phyloP scores from a whole-genome alignment of 2,329 filamentous ascomycete species.

The Hypoxylon sp. region DNA sequence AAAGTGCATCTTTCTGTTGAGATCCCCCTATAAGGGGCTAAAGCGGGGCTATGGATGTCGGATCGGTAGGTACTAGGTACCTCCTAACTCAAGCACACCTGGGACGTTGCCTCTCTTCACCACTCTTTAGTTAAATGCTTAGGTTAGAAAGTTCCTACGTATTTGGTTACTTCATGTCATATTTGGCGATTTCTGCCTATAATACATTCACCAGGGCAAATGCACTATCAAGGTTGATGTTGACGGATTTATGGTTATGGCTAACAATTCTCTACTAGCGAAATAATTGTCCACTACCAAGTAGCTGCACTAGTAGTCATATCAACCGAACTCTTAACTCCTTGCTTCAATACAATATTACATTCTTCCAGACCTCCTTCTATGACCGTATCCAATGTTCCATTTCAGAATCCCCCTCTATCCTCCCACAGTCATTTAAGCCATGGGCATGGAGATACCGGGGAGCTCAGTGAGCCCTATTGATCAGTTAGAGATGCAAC shows the following conservation, averaged over 20 bases:
- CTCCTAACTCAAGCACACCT: too few relatives aligned
- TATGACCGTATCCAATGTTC: not conserved
- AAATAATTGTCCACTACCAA: not conserved
- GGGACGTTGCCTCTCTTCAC: too few relatives aligned
- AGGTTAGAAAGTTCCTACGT: too few relatives aligned
- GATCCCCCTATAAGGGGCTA: too few relatives aligned
- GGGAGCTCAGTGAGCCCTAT: slow-evolving; percentile 53
- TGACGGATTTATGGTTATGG: not conserved
- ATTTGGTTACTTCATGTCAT: too few relatives aligned
- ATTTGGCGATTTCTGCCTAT: not conserved
- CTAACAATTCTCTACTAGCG: not conserved
- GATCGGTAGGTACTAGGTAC: too few relatives aligned
- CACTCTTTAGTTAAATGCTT: too few relatives aligned
- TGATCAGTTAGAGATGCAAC: slow-evolving; percentile 11
- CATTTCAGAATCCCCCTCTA: not conserved
- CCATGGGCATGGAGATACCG: slow-evolving; percentile 49
- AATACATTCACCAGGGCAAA: not conserved
- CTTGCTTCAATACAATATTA: not conserved
- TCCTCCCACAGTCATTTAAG: slow-evolving; percentile 4
- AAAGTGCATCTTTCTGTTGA: too few relatives aligned
- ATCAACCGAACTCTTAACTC: not conserved
- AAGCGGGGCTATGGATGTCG: too few relatives aligned
- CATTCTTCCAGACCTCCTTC: not conserved
- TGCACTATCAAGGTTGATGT: not conserved
- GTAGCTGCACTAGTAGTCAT: not conserved